phyloP scores from a whole-genome alignment of 2,329 filamentous ascomycete genomes.

The Ophiostoma ips region DNA sequence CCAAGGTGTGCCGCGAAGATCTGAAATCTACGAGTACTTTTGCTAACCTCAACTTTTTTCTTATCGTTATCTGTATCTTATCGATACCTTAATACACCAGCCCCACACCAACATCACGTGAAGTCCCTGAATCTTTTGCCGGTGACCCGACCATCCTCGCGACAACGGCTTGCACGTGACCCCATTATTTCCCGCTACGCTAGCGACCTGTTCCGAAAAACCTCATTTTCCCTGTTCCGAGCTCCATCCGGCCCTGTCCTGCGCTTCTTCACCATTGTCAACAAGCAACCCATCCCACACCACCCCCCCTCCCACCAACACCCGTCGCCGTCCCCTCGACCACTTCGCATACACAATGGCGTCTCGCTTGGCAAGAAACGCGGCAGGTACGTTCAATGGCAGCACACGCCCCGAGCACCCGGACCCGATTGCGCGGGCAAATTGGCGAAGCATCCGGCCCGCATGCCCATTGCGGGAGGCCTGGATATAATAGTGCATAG shows the following conservation, averaged over 20 bases:
- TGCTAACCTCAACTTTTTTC: not conserved
- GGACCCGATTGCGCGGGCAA: not conserved
- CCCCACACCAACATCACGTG: not conserved
- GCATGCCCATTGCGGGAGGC: no score
- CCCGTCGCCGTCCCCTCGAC: slow-evolving; percentile 1
- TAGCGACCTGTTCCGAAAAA: slow-evolving; percentile 25
- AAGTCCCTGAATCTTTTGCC: not conserved
- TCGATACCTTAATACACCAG: not conserved
- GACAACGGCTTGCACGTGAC: slow-evolving; percentile 4
- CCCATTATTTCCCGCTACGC: slow-evolving; percentile 7
- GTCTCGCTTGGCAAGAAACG: slow-evolving; percentile 91
- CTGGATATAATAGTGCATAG: no score
- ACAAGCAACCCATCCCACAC: slow-evolving; percentile 8
- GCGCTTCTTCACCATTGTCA: slow-evolving; percentile 25
- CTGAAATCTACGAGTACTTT: no score
- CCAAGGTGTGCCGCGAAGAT: no score
- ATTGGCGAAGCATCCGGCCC: not conserved
- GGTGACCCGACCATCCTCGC: not conserved
- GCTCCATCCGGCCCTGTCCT: slow-evolving; percentile 9
- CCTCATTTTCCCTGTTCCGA: slow-evolving; percentile 22
- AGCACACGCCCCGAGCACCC: not conserved
- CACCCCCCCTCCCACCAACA: not conserved
- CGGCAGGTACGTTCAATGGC: slow-evolving; percentile 56
- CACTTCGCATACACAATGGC: slow-evolving; percentile 66
- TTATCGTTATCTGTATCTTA: slow-evolving; percentile 1